Evolutionary conservation across 768 basidiomycete genomes (phyloP), one percentile per base, ranked within the genome.

Genomic region (Leccinum truebloodii): DNA sequence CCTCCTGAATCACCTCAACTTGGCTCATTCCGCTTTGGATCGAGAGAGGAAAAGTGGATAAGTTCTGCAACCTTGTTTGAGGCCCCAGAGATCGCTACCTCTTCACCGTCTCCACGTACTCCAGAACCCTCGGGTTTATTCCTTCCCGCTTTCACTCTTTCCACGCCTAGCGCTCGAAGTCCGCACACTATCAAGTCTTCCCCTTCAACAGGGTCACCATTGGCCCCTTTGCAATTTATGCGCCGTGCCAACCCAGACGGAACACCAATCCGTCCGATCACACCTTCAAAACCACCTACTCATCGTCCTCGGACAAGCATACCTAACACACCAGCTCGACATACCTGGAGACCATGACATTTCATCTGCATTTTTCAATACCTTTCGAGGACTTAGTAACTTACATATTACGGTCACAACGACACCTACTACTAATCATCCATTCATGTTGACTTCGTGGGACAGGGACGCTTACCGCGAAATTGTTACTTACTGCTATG

Each of bases 191-290:
- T 80, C 39, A 77, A 72, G 59, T 80, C 86, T 3, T 83, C 88
- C 20, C 81, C 86, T 1, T 81, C 78, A 46, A 82, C 86, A 35
- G 87, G 88, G 14, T 92, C 92, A 0, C 90, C 93, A 12, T 71
- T 94, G 55, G 86, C 87, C 8, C 85, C 94, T 1, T 75, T 96
- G 51, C 92, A 95, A 70, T 95, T 94, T 75, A 84, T 96, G 64
- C 81, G 93, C 58, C 85, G 88, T 52, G 94, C 90, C 41, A 89
- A 90, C 44, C 78, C 76, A 28, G 88, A 88, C 18, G 76, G 78
- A 53, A 73, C 72, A 30, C 66, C 80, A 4, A 68, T 83, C 55
- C 83, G 86, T 57, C 83, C 88, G 18, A 78, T 78, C 32, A 89
- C 87, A 10, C 89, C 90, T n/a, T 84, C 87, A 39, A 89, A 86